Conservation (phyloP, 2,329 filamentous ascomycete species). For the Calycina marina region DNA sequence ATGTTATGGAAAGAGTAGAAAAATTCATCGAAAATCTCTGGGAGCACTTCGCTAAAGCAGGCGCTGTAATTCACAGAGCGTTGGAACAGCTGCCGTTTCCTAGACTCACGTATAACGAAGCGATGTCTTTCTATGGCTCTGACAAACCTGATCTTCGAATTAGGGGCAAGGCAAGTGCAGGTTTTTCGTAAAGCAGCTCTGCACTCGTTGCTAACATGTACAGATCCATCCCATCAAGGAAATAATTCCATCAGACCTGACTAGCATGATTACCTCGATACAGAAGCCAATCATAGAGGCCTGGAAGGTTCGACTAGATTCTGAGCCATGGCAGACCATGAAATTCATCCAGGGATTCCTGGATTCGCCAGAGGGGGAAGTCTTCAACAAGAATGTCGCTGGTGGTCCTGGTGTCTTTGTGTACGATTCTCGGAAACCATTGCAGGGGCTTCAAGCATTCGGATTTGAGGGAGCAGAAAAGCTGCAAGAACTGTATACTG, state of each 20-base stretch:
- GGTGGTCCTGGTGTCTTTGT: constrained; percentile 73
- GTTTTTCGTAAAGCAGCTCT: constrained; percentile 1
- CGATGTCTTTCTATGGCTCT: constrained; percentile 68
- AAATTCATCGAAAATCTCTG: constrained; percentile 16
- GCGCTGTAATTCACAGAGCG: constrained; percentile 1
- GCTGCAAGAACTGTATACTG: constrained; percentile 19
- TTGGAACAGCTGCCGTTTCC: constrained; percentile 10
- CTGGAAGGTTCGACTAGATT: constrained; percentile 48
- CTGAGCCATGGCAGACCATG: constrained; percentile 36
- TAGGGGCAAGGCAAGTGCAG: constrained; percentile 39
- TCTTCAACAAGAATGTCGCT: constrained; percentile 52
- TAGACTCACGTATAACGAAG: constrained; percentile 52
- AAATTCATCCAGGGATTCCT: constrained; percentile 57
- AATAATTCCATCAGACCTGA: constrained; percentile 46
- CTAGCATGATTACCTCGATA: constrained; percentile 60
- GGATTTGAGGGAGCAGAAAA: constrained; percentile 56
- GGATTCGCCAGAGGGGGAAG: constrained; percentile 41
- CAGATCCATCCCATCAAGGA: constrained; percentile 54
- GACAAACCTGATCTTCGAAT: constrained; percentile 89
- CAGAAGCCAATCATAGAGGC: constrained; percentile 58
- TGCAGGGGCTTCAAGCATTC: constrained; percentile 63
- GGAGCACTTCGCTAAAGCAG: constrained; percentile 5
- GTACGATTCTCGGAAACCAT: constrained; percentile 56
- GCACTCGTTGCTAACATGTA: constrained; percentile 15
- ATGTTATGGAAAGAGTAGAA: constrained; percentile 43